Conservation (phyloP, 1,139 yeast genomes). For the Hanseniaspora sp. region DNA sequence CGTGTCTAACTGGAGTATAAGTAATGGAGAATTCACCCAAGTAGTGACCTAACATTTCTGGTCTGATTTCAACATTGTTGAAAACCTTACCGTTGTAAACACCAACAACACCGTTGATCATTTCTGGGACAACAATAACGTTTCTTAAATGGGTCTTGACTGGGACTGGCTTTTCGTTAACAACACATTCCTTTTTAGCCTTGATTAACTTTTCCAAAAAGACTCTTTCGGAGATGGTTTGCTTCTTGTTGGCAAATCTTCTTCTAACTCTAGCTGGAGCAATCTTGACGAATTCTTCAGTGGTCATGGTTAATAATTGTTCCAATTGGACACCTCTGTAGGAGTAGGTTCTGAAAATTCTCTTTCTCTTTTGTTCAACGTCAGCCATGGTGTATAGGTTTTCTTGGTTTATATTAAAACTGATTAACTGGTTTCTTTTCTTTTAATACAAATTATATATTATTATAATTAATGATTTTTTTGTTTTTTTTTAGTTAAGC, state of each 20-base stretch:
- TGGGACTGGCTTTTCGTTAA: conserved; percentile 93
- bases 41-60: conserved; percentile 99
- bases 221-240: conserved; percentile 61
- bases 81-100: conserved; percentile 99
- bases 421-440: conserved; percentile 1
- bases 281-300: conserved; percentile 93
- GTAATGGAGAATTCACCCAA: conserved; percentile 99
- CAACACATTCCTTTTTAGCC: conserved; percentile 85
- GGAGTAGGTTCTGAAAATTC: conserved; percentile 92
- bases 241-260: conserved; percentile 93
- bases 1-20: conserved; percentile 99
- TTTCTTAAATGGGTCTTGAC: conserved; percentile 99
- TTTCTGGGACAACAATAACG: conserved; percentile 98
- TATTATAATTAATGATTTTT: no score
- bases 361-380: conserved; percentile 55
- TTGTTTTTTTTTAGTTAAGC: not conserved
- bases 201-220: conserved; percentile 96
- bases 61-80: conserved; percentile 98
- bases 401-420: conserved; percentile 13
- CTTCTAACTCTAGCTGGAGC: conserved; percentile 99
- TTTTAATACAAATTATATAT: no score
- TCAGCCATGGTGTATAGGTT: conserved; percentile 26
- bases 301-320: conserved; percentile 85
- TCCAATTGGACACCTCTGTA: conserved; percentile 98
- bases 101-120: conserved; percentile 98